Evolutionary conservation across 2,329 filamentous ascomycete species (phyloP), one percentile per base, ranked within the genome.

Genomic region (Trichoderma brevicompactum): DNA sequence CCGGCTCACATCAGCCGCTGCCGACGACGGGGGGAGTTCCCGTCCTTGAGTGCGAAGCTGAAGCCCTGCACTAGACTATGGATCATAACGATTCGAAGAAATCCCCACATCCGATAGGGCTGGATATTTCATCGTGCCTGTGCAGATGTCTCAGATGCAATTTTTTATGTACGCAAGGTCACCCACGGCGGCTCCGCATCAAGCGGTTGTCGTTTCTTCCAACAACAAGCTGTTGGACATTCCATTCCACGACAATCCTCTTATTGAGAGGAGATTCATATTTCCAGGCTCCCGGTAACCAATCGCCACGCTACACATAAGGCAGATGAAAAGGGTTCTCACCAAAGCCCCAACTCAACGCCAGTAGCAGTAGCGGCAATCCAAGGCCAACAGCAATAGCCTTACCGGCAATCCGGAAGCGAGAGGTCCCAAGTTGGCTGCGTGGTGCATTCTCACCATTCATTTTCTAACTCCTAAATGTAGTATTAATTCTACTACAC

Each of bases 1-100:
- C 58, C 48, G 58, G n/a, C 46, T 53, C 58, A 62, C 38, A 34
- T 62, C 58, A 44, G 38, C 58, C 3, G 38, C 23, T 34, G 13
- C 38, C 5, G 46, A 15, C 12, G 38, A 17, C 23, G 23, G 23
- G 23, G 10, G 15, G 12, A 49, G 15, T 17, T 34, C 43, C 43
- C 56, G 32, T 52, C 12, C 15, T 13, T n/a, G n/a, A 15, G 19
- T 40, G 46, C 36, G 7, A 28, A 43, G 23, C 12, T 34, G 19
- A 15, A 34, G 15, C 40, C 38, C 40, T 34, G n/a, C 15, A 28
- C 34, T 13, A 44, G n/a, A n/a, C 32, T 13, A 44, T n/a, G 13
- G 40, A 12, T 28, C 36, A 38, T 60, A 6, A 10, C 7, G 28
- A 60, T 49, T 41, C 34, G 36, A 28, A 6, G 56, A 32, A n/a